Evolutionary conservation across 139 green algal species (phyloP), one percentile per base, ranked within the genome.

Genomic region (Dunaliella primolecta): DNA sequence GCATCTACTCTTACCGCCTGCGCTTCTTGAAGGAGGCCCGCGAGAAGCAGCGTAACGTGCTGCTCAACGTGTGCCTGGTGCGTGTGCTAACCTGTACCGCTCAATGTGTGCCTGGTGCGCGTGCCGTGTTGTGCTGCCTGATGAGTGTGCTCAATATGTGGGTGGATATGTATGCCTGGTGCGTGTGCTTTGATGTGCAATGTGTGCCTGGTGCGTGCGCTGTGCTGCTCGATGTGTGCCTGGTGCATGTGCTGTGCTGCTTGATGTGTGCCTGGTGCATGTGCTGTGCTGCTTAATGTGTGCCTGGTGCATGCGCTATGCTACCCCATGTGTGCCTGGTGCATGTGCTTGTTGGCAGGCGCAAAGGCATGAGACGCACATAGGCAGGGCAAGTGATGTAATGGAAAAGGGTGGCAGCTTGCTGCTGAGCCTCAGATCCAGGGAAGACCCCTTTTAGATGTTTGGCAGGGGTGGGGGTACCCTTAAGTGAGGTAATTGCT

Each of bases 1-100:
- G 94, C 30, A 98, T 99, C 57, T 86, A 89, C 64, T 87, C 83
- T 0, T 98, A 98, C 91, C 90, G 96, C 31, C 84, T 83, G 33
- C 88, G 92, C 80, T 91, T 99, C 55, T 92, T 95, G 30, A 90
- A 93, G 33, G 96, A 98, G 83, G 76, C 84, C 30, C 93, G 96
- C 36, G 96, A 98, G 85, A 87, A 91, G 56, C 93, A 94, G 88
- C 85, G 96, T 21, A 92, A 94, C 36, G 87, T 87, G 2, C 87
- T 97, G 20, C 90, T 98, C 83, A 87, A 86, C 31, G 93, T 97
- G 75, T 89, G 88, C 84, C 81, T 93, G 85, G 90, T 92, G 81
- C 36, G 85, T 23, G 25, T 3, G 25, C 71, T n/a, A 74, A 20
- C 56, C 56, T n/a, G 87, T 87, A 1, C 87, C 97, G 20, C 90